phyloP scores from a whole-genome alignment of 2,329 filamentous ascomycete species.

The Trichophyton equinum region DNA sequence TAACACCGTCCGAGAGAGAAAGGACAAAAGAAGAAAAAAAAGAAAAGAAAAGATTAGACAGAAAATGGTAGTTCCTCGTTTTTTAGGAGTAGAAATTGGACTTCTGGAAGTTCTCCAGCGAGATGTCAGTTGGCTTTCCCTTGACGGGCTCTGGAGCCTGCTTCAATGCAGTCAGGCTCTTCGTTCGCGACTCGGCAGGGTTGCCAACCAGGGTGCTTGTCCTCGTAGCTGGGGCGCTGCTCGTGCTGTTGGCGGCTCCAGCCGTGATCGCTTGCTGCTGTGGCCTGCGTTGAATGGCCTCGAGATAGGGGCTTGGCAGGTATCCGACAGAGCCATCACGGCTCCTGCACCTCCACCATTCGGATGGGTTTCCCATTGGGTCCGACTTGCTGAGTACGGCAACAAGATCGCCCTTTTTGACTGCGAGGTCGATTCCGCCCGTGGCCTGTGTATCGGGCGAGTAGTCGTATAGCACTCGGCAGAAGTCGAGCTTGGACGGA shows the following conservation, averaged over 20 bases:
- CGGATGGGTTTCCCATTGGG: conserved; percentile 77
- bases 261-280: conserved; percentile 32
- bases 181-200: neutral
- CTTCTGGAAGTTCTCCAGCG: conserved; percentile 5
- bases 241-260: conserved; percentile 10
- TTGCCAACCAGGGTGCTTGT: conserved; percentile 1
- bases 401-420: conserved; percentile 90
- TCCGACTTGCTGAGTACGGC: conserved; percentile 88
- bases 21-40: too few relatives aligned
- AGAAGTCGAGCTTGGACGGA: conserved; percentile 89
- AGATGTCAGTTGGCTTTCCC: neutral
- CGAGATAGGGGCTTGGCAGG: conserved; percentile 78
- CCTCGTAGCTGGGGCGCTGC: neutral
- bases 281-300: conserved; percentile 51
- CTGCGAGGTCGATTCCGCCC: conserved; percentile 72
- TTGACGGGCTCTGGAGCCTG: neutral
- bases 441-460: conserved; percentile 55
- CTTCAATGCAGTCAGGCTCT: conserved; percentile 2
- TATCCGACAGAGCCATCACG: conserved; percentile 86
- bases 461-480: conserved; percentile 88
- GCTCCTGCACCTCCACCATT: conserved; percentile 95
- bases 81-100: conserved; percentile 2
- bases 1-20: neutral
- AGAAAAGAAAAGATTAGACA: neutral
- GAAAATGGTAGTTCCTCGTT: neutral